Evolutionary conservation across 2,329 filamentous ascomycete genomes (phyloP), one percentile per base, ranked within the genome.

Genomic region (Epichloe hybrida): DNA sequence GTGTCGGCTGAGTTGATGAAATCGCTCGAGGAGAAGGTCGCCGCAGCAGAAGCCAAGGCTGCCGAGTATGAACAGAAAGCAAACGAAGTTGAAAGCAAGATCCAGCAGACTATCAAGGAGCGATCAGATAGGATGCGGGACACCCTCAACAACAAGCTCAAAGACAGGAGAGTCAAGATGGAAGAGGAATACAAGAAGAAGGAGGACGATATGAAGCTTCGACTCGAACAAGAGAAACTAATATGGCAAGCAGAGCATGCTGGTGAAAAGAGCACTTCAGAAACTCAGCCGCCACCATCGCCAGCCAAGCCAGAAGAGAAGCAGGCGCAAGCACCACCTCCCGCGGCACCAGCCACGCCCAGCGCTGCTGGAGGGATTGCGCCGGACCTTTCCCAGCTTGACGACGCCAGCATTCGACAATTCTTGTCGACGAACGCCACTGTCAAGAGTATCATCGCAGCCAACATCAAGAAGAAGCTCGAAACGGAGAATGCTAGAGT

Each of bases 61-160:
- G 72, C 75, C 3, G 81, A 84, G 57, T 76, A 78, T 45, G 83
- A 88, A 60, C 69, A 72, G 13, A 84, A 83, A 64, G 76, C 72
- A 1, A 74, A 77, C 50, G 78, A 82, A 53, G 70, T 84, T 15
- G 85, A 90, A 60, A 76, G 79, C 34, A 75, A 72, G 50, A 75
- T 81, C 44, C 72, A 79, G 51, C 69, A 67, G 37, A 80, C 76
- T 11, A 72, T 86, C 53, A 85, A 85, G 59, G 71, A 75, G 49
- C 76, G 82, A 43, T 81, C 81, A 1, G 79, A 86, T 42, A 78
- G 77, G 62, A 85, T 88, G 83, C 84, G 82, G 60, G 73, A 77
- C 21, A 68, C 76, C 2, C 68, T 88, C 47, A 84, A 82, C 59
- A 81, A 79, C 61, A 88, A 85, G 62, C 72, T 95, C 15, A 78